Conservation (phyloP, 2,329 filamentous ascomycete species). For the Lecanicillium sp. region DNA sequence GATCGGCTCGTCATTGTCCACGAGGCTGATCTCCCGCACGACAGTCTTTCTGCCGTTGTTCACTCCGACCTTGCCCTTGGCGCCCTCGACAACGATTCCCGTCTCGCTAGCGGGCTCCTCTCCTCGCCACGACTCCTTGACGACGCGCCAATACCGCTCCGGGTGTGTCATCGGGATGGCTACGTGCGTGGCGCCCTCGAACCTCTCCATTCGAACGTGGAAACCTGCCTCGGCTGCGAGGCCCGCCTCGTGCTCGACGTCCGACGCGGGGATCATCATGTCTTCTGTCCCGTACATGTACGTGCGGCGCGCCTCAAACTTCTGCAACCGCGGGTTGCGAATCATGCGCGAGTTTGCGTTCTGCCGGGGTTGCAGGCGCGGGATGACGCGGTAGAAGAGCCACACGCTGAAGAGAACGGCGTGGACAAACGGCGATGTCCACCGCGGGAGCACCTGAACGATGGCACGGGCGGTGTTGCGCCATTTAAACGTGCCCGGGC, state of each 20-base stretch:
- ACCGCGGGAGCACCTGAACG: conserved; percentile 28
- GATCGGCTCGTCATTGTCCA: neutral
- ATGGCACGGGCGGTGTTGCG: conserved; percentile 34
- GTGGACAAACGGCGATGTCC: conserved; percentile 30
- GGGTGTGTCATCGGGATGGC: conserved; percentile 41
- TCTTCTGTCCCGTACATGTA: conserved; percentile 49
- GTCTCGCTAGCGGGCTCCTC: neutral
- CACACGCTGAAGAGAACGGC: conserved; percentile 27
- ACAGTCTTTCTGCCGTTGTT: conserved; percentile 4
- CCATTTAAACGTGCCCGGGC: conserved; percentile 39
- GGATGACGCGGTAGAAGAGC: conserved; percentile 25
- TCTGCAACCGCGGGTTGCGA: conserved; percentile 28
- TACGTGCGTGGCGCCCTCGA: conserved; percentile 44
- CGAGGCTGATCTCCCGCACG: neutral
- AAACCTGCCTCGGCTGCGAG: conserved; percentile 36
- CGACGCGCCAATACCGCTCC: conserved; percentile 44
- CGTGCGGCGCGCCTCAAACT: conserved; percentile 37
- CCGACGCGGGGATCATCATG: conserved; percentile 37
- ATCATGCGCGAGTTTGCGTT: conserved; percentile 31
- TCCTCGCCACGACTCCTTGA: conserved; percentile 41
- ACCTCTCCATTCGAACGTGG: conserved; percentile 38
- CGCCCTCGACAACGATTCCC: neutral
- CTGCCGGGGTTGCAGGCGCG: conserved; percentile 25
- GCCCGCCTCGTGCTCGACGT: conserved; percentile 43
- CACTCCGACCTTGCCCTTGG: neutral